Base-by-base conservation (phyloP, 1,139 yeast species). In the Diutina siamensis region DNA sequence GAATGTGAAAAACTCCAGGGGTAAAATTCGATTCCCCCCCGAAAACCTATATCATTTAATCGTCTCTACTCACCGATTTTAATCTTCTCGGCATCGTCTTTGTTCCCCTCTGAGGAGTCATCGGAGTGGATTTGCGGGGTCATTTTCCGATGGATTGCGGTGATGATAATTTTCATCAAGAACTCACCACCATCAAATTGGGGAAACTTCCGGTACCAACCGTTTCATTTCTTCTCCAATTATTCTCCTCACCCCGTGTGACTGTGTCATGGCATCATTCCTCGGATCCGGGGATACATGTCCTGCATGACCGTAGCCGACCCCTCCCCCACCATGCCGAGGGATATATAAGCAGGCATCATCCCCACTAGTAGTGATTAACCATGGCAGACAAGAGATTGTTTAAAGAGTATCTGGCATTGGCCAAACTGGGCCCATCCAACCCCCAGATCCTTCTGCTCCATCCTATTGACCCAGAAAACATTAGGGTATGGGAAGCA, bases 401-500 rank as follows among this genome's bases (percentile, higher is more conserved):
- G 4, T 52, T 59, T 38, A 56, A 57, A 38, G 63, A 59, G 49
- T 51, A 52, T 48, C 53, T 51, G 44, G 60, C 52, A 52, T 57
- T 58, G 49, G 45, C 45, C 41, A 51, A 53, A 45, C 41, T 44
- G 21, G 59, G 58, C 1, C 58, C 61, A 4, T 44, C 45, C 28
- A 63, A 65, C 45, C 68, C 59, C 17, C 74, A 72, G 51, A 70
- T 76, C 28, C 46, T 67, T 17, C 47, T 56, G 8, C 61, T 81
- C 15, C 63, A 55, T 31, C 86, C 86, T 0, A 56, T 59, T 4
- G 63, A 65, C 19, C 55, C 57, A 10, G 74, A 72, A 4, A 67
- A 76, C 47, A 58, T 86, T 25, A 69, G 65, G 50, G 52, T 55
- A 19, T 86, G 95, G 95, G 56, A 57, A 13, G 82, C 88, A 0